Conservation (phyloP, 139 green algal genomes). For the Marvania coccoides region DNA sequence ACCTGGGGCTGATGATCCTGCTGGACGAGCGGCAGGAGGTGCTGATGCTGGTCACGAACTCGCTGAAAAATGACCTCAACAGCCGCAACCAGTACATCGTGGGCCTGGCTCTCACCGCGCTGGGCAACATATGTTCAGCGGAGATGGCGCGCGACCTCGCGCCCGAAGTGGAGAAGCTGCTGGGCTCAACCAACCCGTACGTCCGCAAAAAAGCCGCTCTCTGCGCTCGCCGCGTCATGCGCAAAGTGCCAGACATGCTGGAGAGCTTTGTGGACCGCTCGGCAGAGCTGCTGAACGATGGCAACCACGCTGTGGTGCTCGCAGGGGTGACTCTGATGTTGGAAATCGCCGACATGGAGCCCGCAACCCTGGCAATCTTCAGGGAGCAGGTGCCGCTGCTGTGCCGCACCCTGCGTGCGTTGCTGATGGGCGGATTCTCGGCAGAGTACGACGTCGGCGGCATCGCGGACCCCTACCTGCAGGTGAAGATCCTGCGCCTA, state of each 20-base stretch:
- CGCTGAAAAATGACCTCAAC: constrained; percentile 91
- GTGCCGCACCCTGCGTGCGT: constrained; percentile 54
- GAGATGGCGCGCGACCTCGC: constrained; percentile 96
- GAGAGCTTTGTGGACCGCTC: constrained; percentile 78
- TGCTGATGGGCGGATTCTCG: constrained; percentile 59
- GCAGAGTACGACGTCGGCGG: constrained; percentile 88
- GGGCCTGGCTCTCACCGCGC: constrained; percentile 84
- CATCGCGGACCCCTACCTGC: constrained; percentile 94
- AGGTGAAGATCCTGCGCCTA: constrained; percentile 88
- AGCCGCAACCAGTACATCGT: constrained; percentile 77
- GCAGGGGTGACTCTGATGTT: constrained; percentile 74
- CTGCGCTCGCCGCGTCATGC: constrained; percentile 69
- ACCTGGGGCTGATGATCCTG: constrained; percentile 95
- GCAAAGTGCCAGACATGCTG: constrained; percentile 89
- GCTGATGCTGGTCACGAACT: constrained; percentile 99
- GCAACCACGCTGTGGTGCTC: constrained; percentile 86
- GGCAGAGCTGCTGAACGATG: constrained; percentile 70
- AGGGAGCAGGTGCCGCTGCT: constrained; percentile 48
- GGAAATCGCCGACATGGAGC: constrained; percentile 42
- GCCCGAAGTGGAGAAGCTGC: constrained; percentile 85
- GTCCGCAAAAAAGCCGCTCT: constrained; percentile 92
- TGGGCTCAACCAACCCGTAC: constrained; percentile 72
- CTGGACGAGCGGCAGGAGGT: constrained; percentile 97
- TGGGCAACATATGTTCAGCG: constrained; percentile 95
- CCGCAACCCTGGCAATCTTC: constrained; percentile 5